Evolutionary conservation across 495 filamentous ascomycete species (phyloP), one percentile per base, ranked within the genome.

Genomic region (Penicillium soppii): DNA sequence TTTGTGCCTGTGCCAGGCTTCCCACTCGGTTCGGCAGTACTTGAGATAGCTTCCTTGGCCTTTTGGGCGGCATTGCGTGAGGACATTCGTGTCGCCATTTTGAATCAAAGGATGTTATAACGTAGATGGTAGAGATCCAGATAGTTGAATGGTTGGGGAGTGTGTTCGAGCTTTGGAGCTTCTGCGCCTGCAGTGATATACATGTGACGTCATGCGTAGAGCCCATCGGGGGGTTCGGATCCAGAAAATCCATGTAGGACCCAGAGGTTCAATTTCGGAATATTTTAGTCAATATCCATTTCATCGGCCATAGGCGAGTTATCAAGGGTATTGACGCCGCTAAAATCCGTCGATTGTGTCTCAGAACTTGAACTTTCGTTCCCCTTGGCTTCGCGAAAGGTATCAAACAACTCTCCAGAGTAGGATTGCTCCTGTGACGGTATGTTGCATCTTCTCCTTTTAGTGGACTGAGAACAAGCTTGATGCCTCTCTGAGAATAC

Each of bases 1-100:
- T 77, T 77, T 4, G 58, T 46, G 19, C 63, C 65, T 19, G 60
- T 52, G 22, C 54, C 17, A 15, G 57, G 48, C 41, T 50, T 57
- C 9, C 52, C 57, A 38, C 62, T 62, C 13, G 41, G 48, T 33
- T 70, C 66, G 9, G 59, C 57, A 16, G 61, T 48, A 15, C 51
- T 49, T 15, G 65, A 41, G 21, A 77, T 73, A 21, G 72, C 72
- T 47, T 75, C 65, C 41, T 77, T 77, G 6, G 74, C 74, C 48
- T 75, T 77, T 42, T 66, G 65, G 16, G 74, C 72, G 9, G 74
- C 74, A 32, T 69, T 66, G 20, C 74, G 72, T 10, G 68, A 61
- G 3, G 72, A 77, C 32, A 72, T 74, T 47, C 74, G 58, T 35
- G 63, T 63, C 19, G 53, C 56, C 72, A 75, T 75, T 12, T 22